Evolutionary conservation across 257 asterid genomes (phyloP).

Genomic region (Primulina huaijiensis): DNA sequence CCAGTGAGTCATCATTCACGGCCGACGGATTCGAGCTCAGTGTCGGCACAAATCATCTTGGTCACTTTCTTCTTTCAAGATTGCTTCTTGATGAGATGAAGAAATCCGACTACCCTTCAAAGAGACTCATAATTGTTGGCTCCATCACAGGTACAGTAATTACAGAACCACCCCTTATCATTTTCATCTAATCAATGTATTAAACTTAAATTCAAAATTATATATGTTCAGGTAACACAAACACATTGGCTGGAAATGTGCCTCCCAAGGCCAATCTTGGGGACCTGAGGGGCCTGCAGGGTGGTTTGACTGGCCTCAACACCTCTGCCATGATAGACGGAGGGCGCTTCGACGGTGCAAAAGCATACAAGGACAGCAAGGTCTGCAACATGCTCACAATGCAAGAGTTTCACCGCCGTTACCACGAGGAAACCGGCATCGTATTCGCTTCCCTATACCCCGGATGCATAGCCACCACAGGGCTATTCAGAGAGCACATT

Average conservation of each 20-base stretch:
- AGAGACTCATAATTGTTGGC: constrained; percentile 86
- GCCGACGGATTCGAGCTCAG: constrained; percentile 93
- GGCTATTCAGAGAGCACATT: constrained; percentile 85
- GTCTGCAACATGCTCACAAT: constrained; percentile 96
- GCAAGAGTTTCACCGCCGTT: constrained; percentile 91
- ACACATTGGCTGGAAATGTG: constrained; percentile 89
- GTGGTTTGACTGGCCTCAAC: constrained; percentile 68
- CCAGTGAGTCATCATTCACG: constrained; percentile 70
- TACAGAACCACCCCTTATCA: background rate
- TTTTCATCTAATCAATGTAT: background rate
- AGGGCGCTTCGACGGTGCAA: constrained; percentile 88
- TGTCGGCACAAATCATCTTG: constrained; percentile 85
- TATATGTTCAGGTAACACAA: constrained; percentile 65
- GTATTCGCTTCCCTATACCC: constrained; percentile 87
- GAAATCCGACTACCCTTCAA: constrained; percentile 74
- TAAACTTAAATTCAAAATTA: background rate
- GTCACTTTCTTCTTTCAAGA: constrained; percentile 82
- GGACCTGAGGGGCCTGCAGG: constrained; percentile 79
- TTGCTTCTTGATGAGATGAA: constrained; percentile 80
- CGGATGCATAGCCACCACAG: constrained; percentile 93
- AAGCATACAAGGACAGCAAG: constrained; percentile 96
- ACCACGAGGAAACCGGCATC: constrained; percentile 87
- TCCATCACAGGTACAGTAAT: constrained; percentile 70
- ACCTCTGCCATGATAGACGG: constrained; percentile 89
- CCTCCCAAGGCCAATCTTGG: constrained; percentile 97